Evolutionary conservation across 495 filamentous ascomycete species (phyloP).

Genomic region (Penicillium pulvis): DNA sequence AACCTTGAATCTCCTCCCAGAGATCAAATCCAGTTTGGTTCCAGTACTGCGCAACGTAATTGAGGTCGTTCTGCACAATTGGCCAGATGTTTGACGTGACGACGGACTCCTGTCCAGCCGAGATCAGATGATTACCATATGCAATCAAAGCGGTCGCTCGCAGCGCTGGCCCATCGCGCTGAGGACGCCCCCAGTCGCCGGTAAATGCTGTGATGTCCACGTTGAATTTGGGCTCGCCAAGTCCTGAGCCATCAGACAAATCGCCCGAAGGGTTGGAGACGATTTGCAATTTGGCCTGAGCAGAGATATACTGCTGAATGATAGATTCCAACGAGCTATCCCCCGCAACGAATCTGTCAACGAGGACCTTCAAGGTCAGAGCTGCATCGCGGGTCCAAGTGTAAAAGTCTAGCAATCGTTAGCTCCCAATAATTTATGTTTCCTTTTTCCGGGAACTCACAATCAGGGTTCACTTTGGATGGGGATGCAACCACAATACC

Average conservation of each 20-base stretch:
- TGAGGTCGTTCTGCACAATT: slow-evolving; percentile 57
- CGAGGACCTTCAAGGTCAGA: slow-evolving; percentile 54
- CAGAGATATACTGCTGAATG: slow-evolving; percentile 58
- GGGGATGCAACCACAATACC: slow-evolving; percentile 60
- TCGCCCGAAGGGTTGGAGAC: slow-evolving; percentile 43
- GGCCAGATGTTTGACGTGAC: slow-evolving; percentile 52
- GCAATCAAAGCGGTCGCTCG: slow-evolving; percentile 43
- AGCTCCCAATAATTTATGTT: neutral
- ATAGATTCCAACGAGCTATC: slow-evolving; percentile 44
- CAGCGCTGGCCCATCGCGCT: slow-evolving; percentile 60
- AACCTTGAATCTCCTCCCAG: slow-evolving; percentile 70
- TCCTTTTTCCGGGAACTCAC: slow-evolving; percentile 31
- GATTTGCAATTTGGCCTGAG: slow-evolving; percentile 56
- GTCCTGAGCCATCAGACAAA: slow-evolving; percentile 51
- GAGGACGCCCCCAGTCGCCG: slow-evolving; percentile 62
- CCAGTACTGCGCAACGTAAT: slow-evolving; percentile 76
- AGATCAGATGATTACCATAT: slow-evolving; percentile 35
- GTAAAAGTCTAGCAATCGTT: slow-evolving; percentile 51
- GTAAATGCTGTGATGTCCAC: slow-evolving; percentile 55
- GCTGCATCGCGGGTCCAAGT: slow-evolving; percentile 65
- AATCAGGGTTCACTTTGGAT: slow-evolving; percentile 55
- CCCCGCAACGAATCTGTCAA: slow-evolving; percentile 52
- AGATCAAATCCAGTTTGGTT: slow-evolving; percentile 54
- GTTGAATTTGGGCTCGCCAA: slow-evolving; percentile 66
- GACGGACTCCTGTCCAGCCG: slow-evolving; percentile 42